Evolutionary conservation across 306 rosid species (phyloP).

Genomic region (Vachellia pachyceras): DNA sequence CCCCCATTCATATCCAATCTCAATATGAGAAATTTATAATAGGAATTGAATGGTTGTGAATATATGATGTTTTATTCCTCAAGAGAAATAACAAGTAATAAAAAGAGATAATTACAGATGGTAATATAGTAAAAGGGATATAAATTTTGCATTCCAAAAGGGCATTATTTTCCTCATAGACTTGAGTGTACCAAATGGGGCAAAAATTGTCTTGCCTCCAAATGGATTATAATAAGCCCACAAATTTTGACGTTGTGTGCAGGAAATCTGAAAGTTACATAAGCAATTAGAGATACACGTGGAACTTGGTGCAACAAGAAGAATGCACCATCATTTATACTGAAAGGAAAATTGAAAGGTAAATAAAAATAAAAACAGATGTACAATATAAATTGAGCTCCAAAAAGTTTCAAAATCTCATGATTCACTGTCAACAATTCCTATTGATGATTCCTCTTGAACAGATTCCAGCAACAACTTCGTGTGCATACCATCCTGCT

Average conservation of each 20-base stretch:
- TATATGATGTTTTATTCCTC: neutral
- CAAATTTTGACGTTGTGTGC: neutral
- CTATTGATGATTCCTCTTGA: neutral
- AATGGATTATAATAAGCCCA: neutral
- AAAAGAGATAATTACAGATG: too few species aligned
- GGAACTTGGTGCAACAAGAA: neutral
- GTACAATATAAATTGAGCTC: neutral
- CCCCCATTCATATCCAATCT: neutral
- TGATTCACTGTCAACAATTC: neutral
- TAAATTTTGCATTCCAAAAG: neutral
- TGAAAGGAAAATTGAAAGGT: neutral
- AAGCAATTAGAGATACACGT: neutral
- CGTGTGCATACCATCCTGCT: neutral
- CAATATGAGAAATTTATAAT: neutral
- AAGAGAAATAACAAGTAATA: neutral
- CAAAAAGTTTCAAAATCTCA: neutral
- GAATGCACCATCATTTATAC: neutral
- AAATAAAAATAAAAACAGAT: neutral
- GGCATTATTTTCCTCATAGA: neutral
- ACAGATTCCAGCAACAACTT: neutral
- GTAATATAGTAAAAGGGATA: too few species aligned
- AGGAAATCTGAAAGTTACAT: neutral
- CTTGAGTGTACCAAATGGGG: neutral
- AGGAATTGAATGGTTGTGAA: neutral
- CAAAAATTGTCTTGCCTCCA: neutral